Evolutionary conservation across 2,329 filamentous ascomycete species (phyloP), one percentile per base, ranked within the genome.

Genomic region (Nigrograna mackinnonii): DNA sequence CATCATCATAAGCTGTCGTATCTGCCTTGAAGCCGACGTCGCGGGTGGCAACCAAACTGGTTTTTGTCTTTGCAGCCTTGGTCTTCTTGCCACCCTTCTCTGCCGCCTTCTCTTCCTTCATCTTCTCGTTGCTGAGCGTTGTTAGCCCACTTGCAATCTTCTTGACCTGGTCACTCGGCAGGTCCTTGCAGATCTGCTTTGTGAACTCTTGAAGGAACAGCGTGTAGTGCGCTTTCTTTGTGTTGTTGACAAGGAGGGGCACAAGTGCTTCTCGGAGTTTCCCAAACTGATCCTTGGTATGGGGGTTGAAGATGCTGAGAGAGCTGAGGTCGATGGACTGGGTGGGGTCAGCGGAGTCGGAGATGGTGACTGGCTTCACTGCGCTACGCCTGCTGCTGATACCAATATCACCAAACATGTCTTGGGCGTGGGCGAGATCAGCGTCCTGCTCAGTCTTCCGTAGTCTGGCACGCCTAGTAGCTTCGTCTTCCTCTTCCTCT

Each of bases 41-140:
- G 64, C 86, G 74, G 62, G 71, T 74, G 45, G 87, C 84, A 41
- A 88, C 87, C 37, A 97, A 77, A 5, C 83, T 86, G 14, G 88
- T 83, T 84, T 99, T 99, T 28, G 87, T 95, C 84, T 97, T 97
- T 49, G 89, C 87, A 4, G 91, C 91, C 82, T 97, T 97, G 58
- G 79, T 84, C 84, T 97, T 99, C 87, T 97, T 99, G 62, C 86
- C 89, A 41, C 89, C 85, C 79, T 96, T 96, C 54, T 96, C 90
- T 3, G 89, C 83, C 4, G 86, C 85, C 80, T 97, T 96, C 80
- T 99, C 94, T 71, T 96, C 91, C 78, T 91, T 95, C 86, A 97
- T 86, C 80, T 95, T 96, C 82, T 97, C 94, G 68, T 99, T 99
- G 67, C 89, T 82, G 43, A 96, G 79, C 4, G 91, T 86, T n/a